Conservation (phyloP, 345 rosid genomes). For the Lagerstroemia speciosa region DNA sequence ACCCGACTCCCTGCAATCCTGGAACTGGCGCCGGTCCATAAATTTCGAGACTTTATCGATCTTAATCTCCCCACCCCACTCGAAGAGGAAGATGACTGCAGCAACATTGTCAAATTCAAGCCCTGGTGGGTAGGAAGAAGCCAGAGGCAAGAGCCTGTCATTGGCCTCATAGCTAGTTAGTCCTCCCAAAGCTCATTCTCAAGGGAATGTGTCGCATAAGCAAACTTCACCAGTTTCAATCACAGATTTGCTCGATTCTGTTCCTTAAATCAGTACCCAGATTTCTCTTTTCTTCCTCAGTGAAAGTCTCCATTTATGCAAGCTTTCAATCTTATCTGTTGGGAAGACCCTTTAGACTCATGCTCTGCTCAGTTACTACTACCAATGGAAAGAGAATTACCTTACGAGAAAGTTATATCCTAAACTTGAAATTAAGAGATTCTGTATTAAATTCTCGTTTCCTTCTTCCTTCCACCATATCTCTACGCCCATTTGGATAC, state of each 20-base stretch:
- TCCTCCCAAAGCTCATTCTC: too few relatives aligned
- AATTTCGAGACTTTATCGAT: constrained; percentile 32
- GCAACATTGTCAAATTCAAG: constrained; percentile 29
- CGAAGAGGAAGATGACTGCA: constrained; percentile 16
- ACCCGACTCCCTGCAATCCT: constrained; percentile 13
- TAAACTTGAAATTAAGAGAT: too few relatives aligned
- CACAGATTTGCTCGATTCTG: too few relatives aligned
- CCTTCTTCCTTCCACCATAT: too few relatives aligned
- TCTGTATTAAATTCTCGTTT: too few relatives aligned
- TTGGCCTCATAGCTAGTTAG: constrained; percentile 28
- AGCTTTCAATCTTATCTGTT: too few relatives aligned
- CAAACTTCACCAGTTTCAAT: neutral
- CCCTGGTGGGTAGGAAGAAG: constrained; percentile 49
- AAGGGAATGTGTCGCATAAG: too few relatives aligned
- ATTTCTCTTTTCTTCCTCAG: neutral
- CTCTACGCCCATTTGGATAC: too few relatives aligned
- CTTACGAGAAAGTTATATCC: too few relatives aligned
- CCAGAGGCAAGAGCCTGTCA: constrained; percentile 20
- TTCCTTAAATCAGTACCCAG: neutral
- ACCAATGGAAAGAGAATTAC: neutral
- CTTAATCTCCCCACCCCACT: constrained; percentile 50
- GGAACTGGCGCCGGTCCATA: constrained; percentile 4
- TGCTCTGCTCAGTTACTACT: neutral
- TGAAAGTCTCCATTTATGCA: too few relatives aligned
- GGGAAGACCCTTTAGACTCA: too few relatives aligned